These are phyloP conservation scores for Pestalotiopsis sp. DNA, from an alignment of 2,329 filamentous ascomycete species.

Conservation along the genomic window DNA sequence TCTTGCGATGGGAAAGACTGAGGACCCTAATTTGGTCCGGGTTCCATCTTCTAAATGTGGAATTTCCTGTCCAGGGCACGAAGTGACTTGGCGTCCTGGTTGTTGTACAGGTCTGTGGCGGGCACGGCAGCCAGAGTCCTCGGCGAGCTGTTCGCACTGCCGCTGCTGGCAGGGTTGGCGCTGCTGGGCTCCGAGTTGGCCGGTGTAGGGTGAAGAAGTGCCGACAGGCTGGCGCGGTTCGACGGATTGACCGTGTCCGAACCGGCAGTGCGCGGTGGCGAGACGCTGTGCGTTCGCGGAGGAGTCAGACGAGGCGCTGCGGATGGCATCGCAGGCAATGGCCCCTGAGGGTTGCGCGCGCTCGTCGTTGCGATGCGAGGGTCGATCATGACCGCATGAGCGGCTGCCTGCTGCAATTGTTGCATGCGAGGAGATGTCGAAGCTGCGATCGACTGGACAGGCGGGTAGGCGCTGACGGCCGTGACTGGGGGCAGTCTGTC, in stretches of 20 bases:
- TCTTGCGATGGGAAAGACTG: neutral
- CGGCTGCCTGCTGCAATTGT: constrained; percentile 46
- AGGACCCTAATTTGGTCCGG: no score
- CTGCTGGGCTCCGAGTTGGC: constrained; percentile 49
- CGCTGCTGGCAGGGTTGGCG: constrained; percentile 43
- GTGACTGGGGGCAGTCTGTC: constrained; percentile 28
- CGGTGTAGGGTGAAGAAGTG: constrained; percentile 50
- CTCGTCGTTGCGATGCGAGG: constrained; percentile 36
- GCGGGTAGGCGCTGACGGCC: constrained; percentile 21
- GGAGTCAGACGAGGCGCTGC: constrained; percentile 39
- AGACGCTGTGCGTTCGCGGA: constrained; percentile 51
- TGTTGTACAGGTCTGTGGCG: constrained; percentile 28
- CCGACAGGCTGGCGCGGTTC: constrained; percentile 51
- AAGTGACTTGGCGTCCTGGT: constrained; percentile 68
- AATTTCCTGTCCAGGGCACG: constrained; percentile 67
- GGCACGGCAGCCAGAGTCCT: constrained; percentile 37
- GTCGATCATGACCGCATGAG: constrained; percentile 44
- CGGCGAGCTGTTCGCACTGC: constrained; percentile 53
- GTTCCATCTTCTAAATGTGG: constrained; percentile 32
- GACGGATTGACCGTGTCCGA: constrained; percentile 31
- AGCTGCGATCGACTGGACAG: constrained; percentile 26
- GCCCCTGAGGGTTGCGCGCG: constrained; percentile 43
- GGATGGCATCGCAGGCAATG: constrained; percentile 43
- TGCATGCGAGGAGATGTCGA: constrained; percentile 43
- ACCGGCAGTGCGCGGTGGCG: constrained; percentile 48